Conservation (phyloP, 1,284 basidiomycete genomes). For the Cryptococcus maquisensis region DNA sequence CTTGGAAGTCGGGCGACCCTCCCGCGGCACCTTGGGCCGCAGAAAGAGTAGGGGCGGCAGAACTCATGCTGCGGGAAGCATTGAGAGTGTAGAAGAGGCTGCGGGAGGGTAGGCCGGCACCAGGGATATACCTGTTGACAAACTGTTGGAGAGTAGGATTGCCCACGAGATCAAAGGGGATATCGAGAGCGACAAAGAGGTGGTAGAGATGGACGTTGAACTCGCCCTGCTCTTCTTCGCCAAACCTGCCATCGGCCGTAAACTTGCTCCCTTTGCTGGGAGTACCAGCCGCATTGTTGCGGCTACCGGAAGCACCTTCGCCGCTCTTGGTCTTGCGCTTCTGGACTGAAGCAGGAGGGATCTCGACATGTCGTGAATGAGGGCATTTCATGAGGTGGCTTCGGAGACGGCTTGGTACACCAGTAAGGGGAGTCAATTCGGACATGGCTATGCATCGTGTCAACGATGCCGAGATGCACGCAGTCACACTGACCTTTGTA, state of each 20-base stretch:
- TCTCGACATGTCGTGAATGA: not conserved
- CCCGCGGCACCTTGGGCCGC: not conserved
- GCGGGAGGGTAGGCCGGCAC: not conserved
- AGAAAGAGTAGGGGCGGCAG: not conserved
- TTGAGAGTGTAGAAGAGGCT: constrained; percentile 1
- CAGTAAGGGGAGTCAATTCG: not conserved
- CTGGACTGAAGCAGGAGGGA: not conserved
- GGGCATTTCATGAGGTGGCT: not conserved
- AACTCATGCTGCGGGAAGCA: not conserved
- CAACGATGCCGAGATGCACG: not conserved
- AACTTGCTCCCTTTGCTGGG: not conserved
- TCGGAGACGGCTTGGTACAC: not conserved
- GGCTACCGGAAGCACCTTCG: not conserved
- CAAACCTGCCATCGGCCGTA: not conserved
- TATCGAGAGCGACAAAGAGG: not conserved
- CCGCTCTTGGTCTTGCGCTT: not conserved
- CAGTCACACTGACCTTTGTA: constrained; percentile 2
- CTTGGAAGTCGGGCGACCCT: constrained; percentile 1
- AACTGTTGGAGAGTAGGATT: not conserved
- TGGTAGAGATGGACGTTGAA: constrained; percentile 3
- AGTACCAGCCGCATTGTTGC: not conserved
- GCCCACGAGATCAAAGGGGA: not conserved
- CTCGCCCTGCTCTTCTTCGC: not conserved
- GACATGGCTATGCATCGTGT: not conserved
- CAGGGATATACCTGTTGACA: not conserved